phyloP scores from a whole-genome alignment of 2,329 filamentous ascomycete genomes.

The Gyromitra esculenta region DNA sequence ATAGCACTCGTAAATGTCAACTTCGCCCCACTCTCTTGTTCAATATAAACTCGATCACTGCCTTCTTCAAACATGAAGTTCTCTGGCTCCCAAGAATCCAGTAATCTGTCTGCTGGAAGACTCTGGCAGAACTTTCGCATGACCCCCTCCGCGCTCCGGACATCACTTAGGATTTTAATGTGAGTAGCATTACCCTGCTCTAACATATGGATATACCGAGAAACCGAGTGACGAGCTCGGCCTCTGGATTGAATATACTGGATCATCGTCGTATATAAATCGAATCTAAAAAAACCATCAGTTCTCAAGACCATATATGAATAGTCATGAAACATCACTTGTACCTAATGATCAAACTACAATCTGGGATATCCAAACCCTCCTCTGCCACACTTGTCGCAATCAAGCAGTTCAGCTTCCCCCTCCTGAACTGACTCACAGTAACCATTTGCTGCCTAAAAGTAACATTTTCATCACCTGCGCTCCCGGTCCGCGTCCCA shows the following conservation, averaged over 20 bases:
- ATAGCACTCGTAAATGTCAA: slow-evolving; percentile 72
- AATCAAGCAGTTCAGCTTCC: slow-evolving; percentile 69
- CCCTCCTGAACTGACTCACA: slow-evolving; percentile 68
- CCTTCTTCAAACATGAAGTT: slow-evolving; percentile 1
- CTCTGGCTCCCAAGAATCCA: slow-evolving; percentile 60
- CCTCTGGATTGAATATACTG: slow-evolving; percentile 95
- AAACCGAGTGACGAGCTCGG: slow-evolving; percentile 79
- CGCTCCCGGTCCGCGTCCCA: slow-evolving; percentile 66
- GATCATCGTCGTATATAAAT: slow-evolving; percentile 88
- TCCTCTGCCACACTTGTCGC: slow-evolving; percentile 74
- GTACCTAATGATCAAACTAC: slow-evolving; percentile 70
- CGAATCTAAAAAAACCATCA: slow-evolving; percentile 70
- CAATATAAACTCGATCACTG: slow-evolving; percentile 67
- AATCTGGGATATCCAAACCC: slow-evolving; percentile 73
- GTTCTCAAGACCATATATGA: not conserved
- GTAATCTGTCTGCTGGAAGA: slow-evolving; percentile 77
- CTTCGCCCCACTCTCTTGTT: slow-evolving; percentile 76
- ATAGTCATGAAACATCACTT: slow-evolving; percentile 57
- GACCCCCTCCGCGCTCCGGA: slow-evolving; percentile 69
- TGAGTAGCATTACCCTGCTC: slow-evolving; percentile 76
- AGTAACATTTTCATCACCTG: slow-evolving; percentile 71
- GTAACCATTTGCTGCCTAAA: slow-evolving; percentile 78
- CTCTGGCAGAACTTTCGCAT: slow-evolving; percentile 80
- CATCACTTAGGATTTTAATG: slow-evolving; percentile 67
- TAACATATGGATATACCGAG: slow-evolving; percentile 82